Base-by-base conservation (phyloP, 768 basidiomycete genomes). In the Boletus sp. region DNA sequence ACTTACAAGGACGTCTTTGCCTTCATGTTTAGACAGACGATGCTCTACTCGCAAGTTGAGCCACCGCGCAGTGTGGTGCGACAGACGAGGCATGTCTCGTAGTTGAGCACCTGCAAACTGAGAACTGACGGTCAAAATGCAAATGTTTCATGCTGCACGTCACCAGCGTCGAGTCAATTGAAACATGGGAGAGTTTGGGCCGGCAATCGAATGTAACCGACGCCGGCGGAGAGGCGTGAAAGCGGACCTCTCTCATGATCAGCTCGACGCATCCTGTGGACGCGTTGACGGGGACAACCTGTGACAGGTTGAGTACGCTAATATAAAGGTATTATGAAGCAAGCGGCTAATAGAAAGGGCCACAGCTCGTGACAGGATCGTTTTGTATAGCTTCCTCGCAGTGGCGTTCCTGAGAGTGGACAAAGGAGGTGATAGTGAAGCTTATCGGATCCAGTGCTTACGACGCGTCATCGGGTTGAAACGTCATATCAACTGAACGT, bases 1-100 rank as follows among this genome's bases (percentile, higher is more conserved):
- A 58, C 64, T 52, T 14, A 63, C 64, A 15, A 66, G 44, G 36
- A 28, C n/a, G 29, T 62, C 53, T 24, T 24, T 3, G 24, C 24
- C 24, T 24, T 24, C 24, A 5, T 14, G 7, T 20, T 41, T 52
- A 17, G 47, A 59, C 18, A 55, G n/a, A 24, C 18, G 18, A 24
- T 20, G 50, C 17, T 14, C 28, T 24, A 52, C 18, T 30, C 45
- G 55, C 7, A 63, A 24, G 5, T 51, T 51, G 15, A 66, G 10
- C 64, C 64, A 62, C 20, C 41, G 44, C 10, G 29, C 33, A 15
- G 54, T 41, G 32, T 41, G 56, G 17, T 53, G 56, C 24, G 65
- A 59, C 18, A 61, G 52, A 52, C 9, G 30, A 47, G 36, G 14
- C 36, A 37, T 24, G 24, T 24, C 24, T 24, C 24, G 24, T 3